phyloP scores from a whole-genome alignment of 495 filamentous ascomycete species.

The Pseudomonodictys pantanalensis region DNA sequence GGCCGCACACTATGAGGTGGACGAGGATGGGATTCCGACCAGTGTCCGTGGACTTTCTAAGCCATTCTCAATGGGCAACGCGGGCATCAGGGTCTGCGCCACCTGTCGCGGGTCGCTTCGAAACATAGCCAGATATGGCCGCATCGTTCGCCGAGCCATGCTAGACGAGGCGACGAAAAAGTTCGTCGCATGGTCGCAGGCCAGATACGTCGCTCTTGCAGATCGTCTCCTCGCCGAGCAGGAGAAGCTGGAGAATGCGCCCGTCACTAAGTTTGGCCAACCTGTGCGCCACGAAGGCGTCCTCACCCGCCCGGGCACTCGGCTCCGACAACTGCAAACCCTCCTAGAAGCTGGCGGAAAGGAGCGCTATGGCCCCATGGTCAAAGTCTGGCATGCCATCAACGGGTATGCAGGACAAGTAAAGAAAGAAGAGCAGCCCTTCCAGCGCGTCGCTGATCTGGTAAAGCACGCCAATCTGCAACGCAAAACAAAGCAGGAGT shows the following conservation, averaged over 20 bases:
- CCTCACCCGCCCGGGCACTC: not conserved
- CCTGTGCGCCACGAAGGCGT: not conserved
- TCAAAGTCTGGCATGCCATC: slow-evolving; percentile 45
- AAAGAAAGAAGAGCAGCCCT: slow-evolving; percentile 58
- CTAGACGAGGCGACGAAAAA: too few relatives aligned
- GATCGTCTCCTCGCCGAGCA: too few relatives aligned
- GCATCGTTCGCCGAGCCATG: too few relatives aligned
- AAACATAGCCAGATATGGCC: too few relatives aligned
- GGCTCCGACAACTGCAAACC: not conserved
- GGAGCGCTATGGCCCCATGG: slow-evolving; percentile 43
- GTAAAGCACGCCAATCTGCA: slow-evolving; percentile 50
- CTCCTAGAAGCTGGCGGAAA: not conserved
- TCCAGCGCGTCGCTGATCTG: slow-evolving; percentile 53
- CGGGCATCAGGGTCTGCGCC: too few relatives aligned
- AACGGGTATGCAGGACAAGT: slow-evolving; percentile 47
- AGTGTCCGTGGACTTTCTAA: too few relatives aligned
- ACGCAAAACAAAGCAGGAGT: slow-evolving; percentile 32
- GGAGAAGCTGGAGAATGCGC: not conserved
- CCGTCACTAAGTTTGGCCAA: not conserved
- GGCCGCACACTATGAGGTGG: too few relatives aligned
- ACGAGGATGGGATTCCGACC: too few relatives aligned
- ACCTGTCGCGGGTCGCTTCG: too few relatives aligned
- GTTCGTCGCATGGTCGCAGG: too few relatives aligned
- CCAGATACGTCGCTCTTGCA: too few relatives aligned
- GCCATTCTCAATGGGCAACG: too few relatives aligned